Evolutionary conservation across 306 rosid species (phyloP).

Genomic region (Cajanus cajan): DNA sequence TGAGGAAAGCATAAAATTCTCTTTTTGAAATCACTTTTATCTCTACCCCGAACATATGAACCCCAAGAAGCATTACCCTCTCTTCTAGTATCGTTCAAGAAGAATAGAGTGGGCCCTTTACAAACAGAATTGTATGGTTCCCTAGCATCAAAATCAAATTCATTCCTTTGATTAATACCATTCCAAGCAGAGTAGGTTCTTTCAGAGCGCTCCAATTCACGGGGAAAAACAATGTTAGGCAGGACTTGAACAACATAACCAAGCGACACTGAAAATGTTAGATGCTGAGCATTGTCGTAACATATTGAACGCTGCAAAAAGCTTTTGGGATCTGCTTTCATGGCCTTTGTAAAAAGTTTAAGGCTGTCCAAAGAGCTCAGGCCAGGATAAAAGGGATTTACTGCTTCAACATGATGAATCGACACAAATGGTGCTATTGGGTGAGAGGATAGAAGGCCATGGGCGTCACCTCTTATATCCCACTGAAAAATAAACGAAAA

Average conservation of each 20-base stretch:
- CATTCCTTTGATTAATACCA: slow-evolving; percentile 49
- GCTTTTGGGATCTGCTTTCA: slow-evolving; percentile 60
- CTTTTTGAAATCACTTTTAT: slow-evolving; percentile 58
- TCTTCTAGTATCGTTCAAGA: slow-evolving; percentile 49
- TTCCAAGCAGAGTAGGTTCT: slow-evolving; percentile 82
- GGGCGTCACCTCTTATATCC: slow-evolving; percentile 73
- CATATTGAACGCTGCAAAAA: slow-evolving; percentile 76
- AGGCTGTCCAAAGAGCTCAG: slow-evolving; percentile 61
- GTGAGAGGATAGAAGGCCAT: slow-evolving; percentile 76
- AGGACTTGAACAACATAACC: slow-evolving; percentile 74
- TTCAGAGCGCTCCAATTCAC: slow-evolving; percentile 79
- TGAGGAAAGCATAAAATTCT: slow-evolving; percentile 63
- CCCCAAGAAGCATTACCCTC: slow-evolving; percentile 60
- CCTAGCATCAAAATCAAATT: slow-evolving; percentile 73
- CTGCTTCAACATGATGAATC: slow-evolving; percentile 77
- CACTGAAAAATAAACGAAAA: slow-evolving; percentile 47
- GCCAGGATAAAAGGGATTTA: slow-evolving; percentile 71
- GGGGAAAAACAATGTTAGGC: slow-evolving; percentile 57
- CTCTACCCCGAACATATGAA: slow-evolving; percentile 49
- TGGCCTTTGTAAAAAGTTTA: slow-evolving; percentile 66
- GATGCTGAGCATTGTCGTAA: slow-evolving; percentile 47
- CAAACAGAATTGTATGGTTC: slow-evolving; percentile 64
- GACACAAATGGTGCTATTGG: slow-evolving; percentile 81
- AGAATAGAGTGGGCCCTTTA: slow-evolving; percentile 63
- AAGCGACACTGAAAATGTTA: slow-evolving; percentile 62